Evolutionary conservation across 768 basidiomycete species (phyloP).

Genomic region (Suillus fuscotomentosus): DNA sequence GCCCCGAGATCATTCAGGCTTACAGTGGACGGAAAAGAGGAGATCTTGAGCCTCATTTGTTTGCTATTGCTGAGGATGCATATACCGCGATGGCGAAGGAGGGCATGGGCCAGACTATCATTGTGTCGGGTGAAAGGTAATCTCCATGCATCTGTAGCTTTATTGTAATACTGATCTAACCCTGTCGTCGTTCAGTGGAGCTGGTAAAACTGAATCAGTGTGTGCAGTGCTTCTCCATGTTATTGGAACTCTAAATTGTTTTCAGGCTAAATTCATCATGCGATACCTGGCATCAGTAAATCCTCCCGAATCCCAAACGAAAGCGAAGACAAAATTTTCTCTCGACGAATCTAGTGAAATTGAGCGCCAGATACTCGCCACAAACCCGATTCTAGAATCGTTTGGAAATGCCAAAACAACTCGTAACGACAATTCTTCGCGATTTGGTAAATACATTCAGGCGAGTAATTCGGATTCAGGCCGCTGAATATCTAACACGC

Average conservation of each 20-base stretch:
- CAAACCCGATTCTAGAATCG: constrained; percentile 98
- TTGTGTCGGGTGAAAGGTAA: constrained; percentile 96
- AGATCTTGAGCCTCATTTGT: constrained; percentile 95
- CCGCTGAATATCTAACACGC: constrained; percentile 10
- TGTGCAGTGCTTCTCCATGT: constrained; percentile 22
- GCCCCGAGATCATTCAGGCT: constrained; percentile 95
- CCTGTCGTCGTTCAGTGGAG: constrained; percentile 64
- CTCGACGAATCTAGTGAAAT: constrained; percentile 91
- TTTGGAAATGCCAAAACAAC: constrained; percentile 99
- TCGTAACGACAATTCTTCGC: constrained; percentile 97
- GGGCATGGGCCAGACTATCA: constrained; percentile 95
- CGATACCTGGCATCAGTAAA: constrained; percentile 98
- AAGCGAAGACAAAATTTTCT: constrained; percentile 67
- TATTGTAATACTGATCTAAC: constrained; percentile 10
- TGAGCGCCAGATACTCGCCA: constrained; percentile 95
- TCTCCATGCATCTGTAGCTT: constrained; percentile 16
- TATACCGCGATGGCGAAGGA: constrained; percentile 96
- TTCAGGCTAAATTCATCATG: constrained; percentile 96
- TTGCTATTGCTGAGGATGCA: constrained; percentile 99
- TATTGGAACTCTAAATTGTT: constrained; percentile 5
- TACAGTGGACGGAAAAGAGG: constrained; percentile 91
- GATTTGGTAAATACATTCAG: constrained; percentile 99
- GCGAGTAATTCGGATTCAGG: constrained; percentile 41
- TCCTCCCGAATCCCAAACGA: constrained; percentile 62
- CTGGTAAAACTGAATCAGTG: constrained; percentile 98